Conservation (phyloP, 78 protist genomes). For the Dictyostelium capitatum region DNA sequence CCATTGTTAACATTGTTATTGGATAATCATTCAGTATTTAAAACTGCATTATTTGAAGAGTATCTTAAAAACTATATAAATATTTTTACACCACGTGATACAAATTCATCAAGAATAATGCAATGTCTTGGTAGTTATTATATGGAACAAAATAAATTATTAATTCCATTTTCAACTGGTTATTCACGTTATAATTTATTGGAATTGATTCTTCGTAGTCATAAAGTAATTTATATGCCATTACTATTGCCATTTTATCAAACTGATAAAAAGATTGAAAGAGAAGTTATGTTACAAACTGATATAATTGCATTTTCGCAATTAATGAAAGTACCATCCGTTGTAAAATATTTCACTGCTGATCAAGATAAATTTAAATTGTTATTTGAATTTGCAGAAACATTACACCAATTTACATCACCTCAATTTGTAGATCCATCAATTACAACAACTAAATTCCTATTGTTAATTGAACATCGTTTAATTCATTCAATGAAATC, state of each 20-base stretch:
- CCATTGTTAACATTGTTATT: slow-evolving; percentile 47
- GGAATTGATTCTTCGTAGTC: slow-evolving; percentile 28
- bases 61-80: slow-evolving; percentile 62
- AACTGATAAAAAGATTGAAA: slow-evolving; percentile 43
- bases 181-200: slow-evolving; percentile 25
- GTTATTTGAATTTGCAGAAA: slow-evolving; percentile 39
- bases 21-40: slow-evolving; percentile 57
- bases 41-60: slow-evolving; percentile 53
- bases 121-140: slow-evolving; percentile 21
- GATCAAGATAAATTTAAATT: slow-evolving; percentile 1
- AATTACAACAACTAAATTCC: slow-evolving; percentile 37
- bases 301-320: slow-evolving; percentile 14
- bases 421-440: slow-evolving; percentile 73
- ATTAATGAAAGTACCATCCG: slow-evolving; percentile 13
- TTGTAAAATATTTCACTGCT: slow-evolving; percentile 15
- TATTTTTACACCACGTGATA: slow-evolving; percentile 67
- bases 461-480: slow-evolving; percentile 26
- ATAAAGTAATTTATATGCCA: slow-evolving; percentile 45
- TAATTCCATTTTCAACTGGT: slow-evolving; percentile 70
- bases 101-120: slow-evolving; percentile 16
- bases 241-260: slow-evolving; percentile 68
- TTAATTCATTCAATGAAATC: slow-evolving; percentile 1
- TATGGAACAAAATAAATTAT: slow-evolving; percentile 2
- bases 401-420: slow-evolving; percentile 47
- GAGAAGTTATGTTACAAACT: slow-evolving; percentile 64